Evolutionary conservation across 2,329 filamentous ascomycete species (phyloP), one percentile per base, ranked within the genome.

Genomic region (Meredithiella fracta): DNA sequence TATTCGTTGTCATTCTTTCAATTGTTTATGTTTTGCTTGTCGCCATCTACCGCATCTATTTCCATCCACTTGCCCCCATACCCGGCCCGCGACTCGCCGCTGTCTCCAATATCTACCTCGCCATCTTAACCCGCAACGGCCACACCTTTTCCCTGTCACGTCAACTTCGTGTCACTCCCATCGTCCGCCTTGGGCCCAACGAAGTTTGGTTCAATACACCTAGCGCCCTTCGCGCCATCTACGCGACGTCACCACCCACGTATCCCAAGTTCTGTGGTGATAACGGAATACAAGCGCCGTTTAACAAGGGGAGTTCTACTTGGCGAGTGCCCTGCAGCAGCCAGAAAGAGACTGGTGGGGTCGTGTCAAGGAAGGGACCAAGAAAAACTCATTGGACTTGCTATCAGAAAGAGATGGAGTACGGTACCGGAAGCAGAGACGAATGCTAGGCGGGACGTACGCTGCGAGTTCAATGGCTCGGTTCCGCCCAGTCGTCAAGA

Each of bases 151-250:
- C 64, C 6, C 53, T 78, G 2, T 72, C 69, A 1, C 68, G 65
- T 61, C 66, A 64, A 0, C 59, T 78, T n/a, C 75, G 78, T 55
- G 58, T 61, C 0, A 63, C 58, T 9, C 68, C 72, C 0, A 65
- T 69, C 1, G 76, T 79, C n/a, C 68, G 76, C 0, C 70, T 79
- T 6, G 73, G 73, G 0, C 76, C 76, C 0, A 69, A 76, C 34
- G 75, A 78, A 61, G 67, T 79, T 4, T 78, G 75, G 71, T 72
- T 77, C 26, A 65, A 72, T 57, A 73, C 69, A 2, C 67, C 63
- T 22, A 72, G 75, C 51, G 75, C 71, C 0, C 75, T 72, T 58
- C 68, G 69, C 55, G 61, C 65, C 1, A 73, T 76, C 6, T 78
- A 77, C 62, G 65, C 73, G 3, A 53, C 49, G 7, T 52, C 38